Conservation (phyloP, 2,329 filamentous ascomycete species). For the Monosporascus ibericus region DNA sequence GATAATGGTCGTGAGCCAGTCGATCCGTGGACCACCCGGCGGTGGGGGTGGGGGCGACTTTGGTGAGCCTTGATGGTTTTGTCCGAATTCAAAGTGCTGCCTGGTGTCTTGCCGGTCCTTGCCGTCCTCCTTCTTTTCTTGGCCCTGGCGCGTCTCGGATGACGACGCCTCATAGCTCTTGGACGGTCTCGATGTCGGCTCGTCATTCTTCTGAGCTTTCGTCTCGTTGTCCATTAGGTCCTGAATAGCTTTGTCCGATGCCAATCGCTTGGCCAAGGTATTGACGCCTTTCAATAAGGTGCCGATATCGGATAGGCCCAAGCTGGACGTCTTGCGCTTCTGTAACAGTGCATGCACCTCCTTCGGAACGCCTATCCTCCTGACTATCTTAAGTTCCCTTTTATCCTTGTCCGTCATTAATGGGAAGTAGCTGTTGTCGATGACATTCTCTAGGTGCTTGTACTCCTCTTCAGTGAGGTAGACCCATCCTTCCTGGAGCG, state of each 20-base stretch:
- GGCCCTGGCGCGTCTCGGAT: conserved; percentile 12
- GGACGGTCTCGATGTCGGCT: background rate
- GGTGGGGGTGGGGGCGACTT: conserved; percentile 9
- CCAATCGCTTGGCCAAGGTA: conserved; percentile 7
- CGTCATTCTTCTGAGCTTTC: background rate
- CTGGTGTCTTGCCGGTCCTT: too few relatives aligned
- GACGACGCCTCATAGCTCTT: conserved; percentile 9
- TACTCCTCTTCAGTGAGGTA: conserved; percentile 17
- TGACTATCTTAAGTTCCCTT: conserved; percentile 3
- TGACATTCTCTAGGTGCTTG: background rate
- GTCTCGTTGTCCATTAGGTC: background rate
- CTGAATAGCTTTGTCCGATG: conserved; percentile 3
- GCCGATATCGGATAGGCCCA: conserved; percentile 7
- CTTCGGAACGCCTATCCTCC: conserved; percentile 12
- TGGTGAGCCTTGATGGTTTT: conserved; percentile 1
- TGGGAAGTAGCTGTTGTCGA: background rate
- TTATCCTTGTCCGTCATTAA: conserved; percentile 1
- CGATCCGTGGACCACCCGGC: conserved; percentile 8
- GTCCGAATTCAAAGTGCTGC: conserved; percentile 12
- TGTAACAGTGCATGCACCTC: conserved; percentile 10
- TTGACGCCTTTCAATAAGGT: conserved; percentile 12
- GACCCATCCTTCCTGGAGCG: conserved; percentile 24
- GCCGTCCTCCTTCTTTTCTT: conserved; percentile 12
- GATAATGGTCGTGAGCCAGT: conserved; percentile 48
- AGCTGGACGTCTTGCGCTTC: conserved; percentile 4